Evolutionary conservation across 805 yeast species (phyloP).

Genomic region (Spathaspora sp.): DNA sequence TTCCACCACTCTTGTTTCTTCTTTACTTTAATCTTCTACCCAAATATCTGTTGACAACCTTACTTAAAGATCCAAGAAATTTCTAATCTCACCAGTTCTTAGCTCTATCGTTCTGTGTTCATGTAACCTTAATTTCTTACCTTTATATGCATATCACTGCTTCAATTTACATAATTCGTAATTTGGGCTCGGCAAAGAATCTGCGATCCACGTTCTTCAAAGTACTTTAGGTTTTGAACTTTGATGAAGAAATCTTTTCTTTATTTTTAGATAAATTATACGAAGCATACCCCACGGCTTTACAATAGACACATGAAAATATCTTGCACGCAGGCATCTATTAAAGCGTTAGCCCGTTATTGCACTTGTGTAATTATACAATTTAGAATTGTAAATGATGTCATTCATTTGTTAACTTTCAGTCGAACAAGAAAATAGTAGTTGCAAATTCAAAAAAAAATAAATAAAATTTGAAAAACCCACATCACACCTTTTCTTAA

Average conservation of each 20-base stretch:
- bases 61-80: neutral
- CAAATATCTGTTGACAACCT: no score
- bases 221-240: neutral
- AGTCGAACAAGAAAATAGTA: neutral
- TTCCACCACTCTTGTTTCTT: no score
- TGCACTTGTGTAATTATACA: neutral
- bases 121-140: neutral
- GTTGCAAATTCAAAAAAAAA: neutral
- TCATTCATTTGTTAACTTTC: neutral
- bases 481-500: neutral
- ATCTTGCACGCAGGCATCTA: no score
- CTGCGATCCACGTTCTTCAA: neutral
- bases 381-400: neutral
- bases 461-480: neutral
- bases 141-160: neutral
- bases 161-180: neutral
- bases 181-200: neutral
- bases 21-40: no score
- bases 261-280: no score
- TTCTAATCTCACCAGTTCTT: neutral
- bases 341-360: no score
- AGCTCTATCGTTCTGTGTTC: neutral
- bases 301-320: no score
- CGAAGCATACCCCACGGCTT: no score
- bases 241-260: no score